phyloP scores from a whole-genome alignment of 2,329 filamentous ascomycete genomes.

The Colletotrichum eleusines region DNA sequence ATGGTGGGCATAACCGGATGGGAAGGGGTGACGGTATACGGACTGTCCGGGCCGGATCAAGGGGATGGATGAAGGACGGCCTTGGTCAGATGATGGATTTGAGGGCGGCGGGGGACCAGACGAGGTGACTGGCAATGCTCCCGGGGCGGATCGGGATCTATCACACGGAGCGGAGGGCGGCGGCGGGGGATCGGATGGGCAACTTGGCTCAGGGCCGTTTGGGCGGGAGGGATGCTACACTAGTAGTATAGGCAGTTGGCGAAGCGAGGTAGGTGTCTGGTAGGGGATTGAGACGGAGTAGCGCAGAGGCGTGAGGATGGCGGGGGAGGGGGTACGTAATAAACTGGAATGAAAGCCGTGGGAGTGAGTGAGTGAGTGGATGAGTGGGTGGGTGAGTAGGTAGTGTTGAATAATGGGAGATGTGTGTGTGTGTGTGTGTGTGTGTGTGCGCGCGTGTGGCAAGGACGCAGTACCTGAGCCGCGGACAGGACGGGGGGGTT shows the following conservation, averaged over 20 bases:
- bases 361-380: not conserved
- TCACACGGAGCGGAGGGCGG: slow-evolving; percentile 28
- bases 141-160: slow-evolving; percentile 29
- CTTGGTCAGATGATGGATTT: not conserved
- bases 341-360: slow-evolving; percentile 1
- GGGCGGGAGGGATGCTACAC: too few species aligned
- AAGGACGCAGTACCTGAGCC: too few species aligned
- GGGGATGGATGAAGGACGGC: not conserved
- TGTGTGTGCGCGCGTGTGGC: too few species aligned
- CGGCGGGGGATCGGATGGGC: not conserved
- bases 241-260: not conserved
- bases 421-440: too few species aligned
- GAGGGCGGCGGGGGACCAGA: not conserved
- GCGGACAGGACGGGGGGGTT: not conserved
- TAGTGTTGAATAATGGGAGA: not conserved
- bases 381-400: not conserved
- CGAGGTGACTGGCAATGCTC: slow-evolving; percentile 14
- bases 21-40: not conserved
- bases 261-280: not conserved
- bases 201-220: not conserved
- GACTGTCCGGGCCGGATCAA: not conserved
- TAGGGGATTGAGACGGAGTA: not conserved
- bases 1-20: slow-evolving; percentile 40
- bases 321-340: slow-evolving; percentile 27
- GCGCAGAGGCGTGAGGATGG: slow-evolving; percentile 4